phyloP scores from a whole-genome alignment of 208 protist species.

The Leishmania turanica region DNA sequence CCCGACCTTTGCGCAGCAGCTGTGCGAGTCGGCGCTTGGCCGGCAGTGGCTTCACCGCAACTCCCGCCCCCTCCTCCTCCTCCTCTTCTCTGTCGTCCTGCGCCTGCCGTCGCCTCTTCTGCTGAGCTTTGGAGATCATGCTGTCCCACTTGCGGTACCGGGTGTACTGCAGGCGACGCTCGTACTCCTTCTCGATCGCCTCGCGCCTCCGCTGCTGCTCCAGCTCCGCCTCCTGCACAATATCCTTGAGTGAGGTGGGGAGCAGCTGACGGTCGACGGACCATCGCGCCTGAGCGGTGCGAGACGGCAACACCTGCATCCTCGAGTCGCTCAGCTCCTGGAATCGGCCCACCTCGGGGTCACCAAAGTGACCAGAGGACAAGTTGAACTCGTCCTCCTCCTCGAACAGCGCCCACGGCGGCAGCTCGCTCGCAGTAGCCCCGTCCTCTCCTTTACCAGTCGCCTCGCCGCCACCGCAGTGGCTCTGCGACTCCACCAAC shows the following conservation, averaged over 20 bases:
- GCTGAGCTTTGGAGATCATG: constrained; percentile 67
- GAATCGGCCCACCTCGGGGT: constrained; percentile 63
- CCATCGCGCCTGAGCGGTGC: constrained; percentile 65
- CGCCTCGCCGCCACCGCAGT: background rate
- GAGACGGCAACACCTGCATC: constrained; percentile 71
- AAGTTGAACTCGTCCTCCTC: constrained; percentile 88
- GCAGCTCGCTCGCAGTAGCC: constrained; percentile 55
- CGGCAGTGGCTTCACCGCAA: constrained; percentile 49
- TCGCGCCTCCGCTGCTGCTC: constrained; percentile 54
- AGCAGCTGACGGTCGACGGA: constrained; percentile 72
- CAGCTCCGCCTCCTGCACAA: constrained; percentile 64
- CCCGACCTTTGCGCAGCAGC: constrained; percentile 65
- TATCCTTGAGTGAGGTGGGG: constrained; percentile 65
- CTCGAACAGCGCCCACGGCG: constrained; percentile 79
- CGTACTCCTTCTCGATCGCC: constrained; percentile 70
- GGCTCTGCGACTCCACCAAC: constrained; percentile 1
- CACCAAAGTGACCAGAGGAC: constrained; percentile 78
- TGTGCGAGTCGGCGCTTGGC: constrained; percentile 60
- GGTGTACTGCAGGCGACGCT: constrained; percentile 54
- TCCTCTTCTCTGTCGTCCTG: background rate
- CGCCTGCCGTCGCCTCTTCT: constrained; percentile 36
- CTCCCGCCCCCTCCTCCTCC: constrained; percentile 5
- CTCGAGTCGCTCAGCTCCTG: constrained; percentile 87
- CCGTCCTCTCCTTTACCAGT: constrained; percentile 4
- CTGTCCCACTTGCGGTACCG: constrained; percentile 84